Evolutionary conservation across 306 rosid species (phyloP), one percentile per base, ranked within the genome.

Genomic region (Calophaca sinica): DNA sequence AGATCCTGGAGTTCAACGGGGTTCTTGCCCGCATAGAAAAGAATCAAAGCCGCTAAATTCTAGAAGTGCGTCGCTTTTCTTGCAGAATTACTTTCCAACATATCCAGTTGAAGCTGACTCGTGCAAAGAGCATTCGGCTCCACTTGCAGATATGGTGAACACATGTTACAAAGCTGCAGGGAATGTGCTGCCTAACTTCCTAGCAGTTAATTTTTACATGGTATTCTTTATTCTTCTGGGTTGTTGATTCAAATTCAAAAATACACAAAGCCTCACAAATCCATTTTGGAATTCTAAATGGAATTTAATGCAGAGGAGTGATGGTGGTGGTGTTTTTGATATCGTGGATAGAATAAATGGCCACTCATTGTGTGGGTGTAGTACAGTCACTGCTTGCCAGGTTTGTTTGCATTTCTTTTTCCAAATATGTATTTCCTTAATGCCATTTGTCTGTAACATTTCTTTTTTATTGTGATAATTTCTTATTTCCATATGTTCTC

Each of bases 201-300:
- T 94, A 87, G 99, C 96, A 1, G 96, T 94, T 53, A 90, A 94
- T 81, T 94, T 86, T 86, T 94, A 94, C 87, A 92, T 94, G 99
- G 97, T 94, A 92, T 58, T 74, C 72, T 77, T 68, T 15, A 6
- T 77, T 50, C 14, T 66, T 70, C 28, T 10, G 39, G 38, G 31
- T 62, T 62, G 39, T 68, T 38, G 5, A 52, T 74, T 68, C 53
- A 46, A 6, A 45, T 46, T 55, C 54, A 58, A n/a, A 20, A 62
- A 50, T 52, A 14, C 33, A 13, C 10, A 5, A 49, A 76, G n/a
- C 7, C 55, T 74, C 61, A 35, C 32, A 29, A 5, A 72, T 81
- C 62, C 49, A 57, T 42, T 59, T 63, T 62, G 75, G 36, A 70
- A 79, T 82, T 72, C 76, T 69, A 31, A 81, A 53, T 77, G 74